phyloP scores from a whole-genome alignment of 225 moss, liverwort and hornwort species.

The Climacium dendroides region DNA sequence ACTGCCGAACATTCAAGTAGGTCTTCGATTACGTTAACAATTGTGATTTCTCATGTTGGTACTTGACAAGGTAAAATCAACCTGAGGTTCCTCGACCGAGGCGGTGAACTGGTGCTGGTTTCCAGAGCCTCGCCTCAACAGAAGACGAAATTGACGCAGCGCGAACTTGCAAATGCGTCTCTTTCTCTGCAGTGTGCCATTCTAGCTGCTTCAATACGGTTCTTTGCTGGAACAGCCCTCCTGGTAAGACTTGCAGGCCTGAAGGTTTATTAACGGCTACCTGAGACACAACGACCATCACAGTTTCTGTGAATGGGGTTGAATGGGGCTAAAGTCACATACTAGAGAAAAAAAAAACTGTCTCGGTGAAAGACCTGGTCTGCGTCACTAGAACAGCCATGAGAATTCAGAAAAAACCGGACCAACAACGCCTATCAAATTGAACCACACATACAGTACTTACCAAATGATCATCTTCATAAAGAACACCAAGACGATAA shows the following conservation, averaged over 20 bases:
- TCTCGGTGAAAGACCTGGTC: background rate
- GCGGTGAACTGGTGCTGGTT: constrained; percentile 88
- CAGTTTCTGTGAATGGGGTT: background rate
- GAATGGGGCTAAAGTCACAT: background rate
- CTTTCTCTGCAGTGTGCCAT: constrained; percentile 24
- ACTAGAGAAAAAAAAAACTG: background rate
- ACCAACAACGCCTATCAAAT: background rate
- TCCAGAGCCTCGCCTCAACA: constrained; percentile 10
- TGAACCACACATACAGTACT: background rate
- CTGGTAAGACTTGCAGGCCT: constrained; percentile 86
- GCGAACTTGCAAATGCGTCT: constrained; percentile 7
- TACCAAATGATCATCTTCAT: constrained; percentile 82
- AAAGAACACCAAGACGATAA: constrained; percentile 40
- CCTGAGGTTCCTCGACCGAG: constrained; percentile 98
- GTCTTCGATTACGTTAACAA: background rate
- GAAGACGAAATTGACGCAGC: background rate
- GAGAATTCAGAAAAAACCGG: background rate
- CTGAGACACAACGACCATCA: constrained; percentile 18
- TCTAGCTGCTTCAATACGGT: constrained; percentile 81
- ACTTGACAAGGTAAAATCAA: background rate
- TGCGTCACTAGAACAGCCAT: background rate
- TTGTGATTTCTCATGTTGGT: background rate
- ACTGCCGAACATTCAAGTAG: background rate
- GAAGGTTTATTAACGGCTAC: constrained; percentile 78
- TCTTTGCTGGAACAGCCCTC: constrained; percentile 94